phyloP scores from a whole-genome alignment of 2,329 filamentous ascomycete species.

The Xylariaceae sp. region DNA sequence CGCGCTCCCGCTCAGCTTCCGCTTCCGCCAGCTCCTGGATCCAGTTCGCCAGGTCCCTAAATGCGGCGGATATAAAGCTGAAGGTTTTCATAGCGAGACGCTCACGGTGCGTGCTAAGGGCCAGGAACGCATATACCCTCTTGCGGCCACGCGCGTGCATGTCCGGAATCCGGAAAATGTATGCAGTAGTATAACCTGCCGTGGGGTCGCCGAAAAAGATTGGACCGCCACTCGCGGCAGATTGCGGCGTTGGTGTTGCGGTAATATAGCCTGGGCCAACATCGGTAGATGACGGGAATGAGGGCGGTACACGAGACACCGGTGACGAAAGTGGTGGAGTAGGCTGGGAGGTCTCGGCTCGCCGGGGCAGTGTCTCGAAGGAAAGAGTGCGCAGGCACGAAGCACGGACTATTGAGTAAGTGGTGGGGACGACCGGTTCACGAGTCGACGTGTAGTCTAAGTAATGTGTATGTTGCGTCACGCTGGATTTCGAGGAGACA shows the following conservation, averaged over 20 bases:
- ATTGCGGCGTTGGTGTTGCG: constrained; percentile 51
- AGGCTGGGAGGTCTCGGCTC: constrained; percentile 46
- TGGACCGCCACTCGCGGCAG: constrained; percentile 61
- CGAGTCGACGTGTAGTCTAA: constrained; percentile 71
- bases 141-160: constrained; percentile 68
- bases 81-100: constrained; percentile 68
- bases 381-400: constrained; percentile 69
- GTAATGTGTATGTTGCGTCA: constrained; percentile 62
- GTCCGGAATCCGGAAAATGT: constrained; percentile 71
- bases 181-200: constrained; percentile 69
- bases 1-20: constrained; percentile 60
- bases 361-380: constrained; percentile 65
- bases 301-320: constrained; percentile 44
- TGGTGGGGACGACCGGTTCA: constrained; percentile 62
- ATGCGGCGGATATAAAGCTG: constrained; percentile 62
- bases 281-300: constrained; percentile 42
- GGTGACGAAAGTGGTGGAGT: constrained; percentile 31
- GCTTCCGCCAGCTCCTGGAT: constrained; percentile 66
- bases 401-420: constrained; percentile 68
- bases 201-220: constrained; percentile 70
- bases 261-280: constrained; percentile 53
- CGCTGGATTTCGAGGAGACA: constrained; percentile 51
- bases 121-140: constrained; percentile 69
- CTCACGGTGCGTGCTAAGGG: constrained; percentile 67
- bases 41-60: constrained; percentile 66